These are phyloP conservation scores for Kuraishia piskuri DNA, from an alignment of 805 yeast genomes.

Conservation along the genomic window DNA sequence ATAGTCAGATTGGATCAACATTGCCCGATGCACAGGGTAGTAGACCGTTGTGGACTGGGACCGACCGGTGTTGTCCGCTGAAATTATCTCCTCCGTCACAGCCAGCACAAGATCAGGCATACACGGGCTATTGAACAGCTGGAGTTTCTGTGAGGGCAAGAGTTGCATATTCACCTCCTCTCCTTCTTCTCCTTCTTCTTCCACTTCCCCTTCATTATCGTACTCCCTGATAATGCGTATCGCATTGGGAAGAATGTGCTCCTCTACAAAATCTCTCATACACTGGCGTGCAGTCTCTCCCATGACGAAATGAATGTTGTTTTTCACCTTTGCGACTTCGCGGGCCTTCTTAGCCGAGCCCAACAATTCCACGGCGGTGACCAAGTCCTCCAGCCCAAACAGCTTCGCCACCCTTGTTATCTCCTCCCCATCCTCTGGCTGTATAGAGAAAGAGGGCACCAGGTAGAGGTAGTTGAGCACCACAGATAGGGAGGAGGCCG, in stretches of 20 bases:
- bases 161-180: constrained; percentile 8
- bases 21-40: constrained; percentile 59
- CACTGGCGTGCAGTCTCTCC: constrained; percentile 27
- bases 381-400: constrained; percentile 26
- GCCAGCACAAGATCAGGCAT: constrained; percentile 42
- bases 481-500: constrained; percentile 23
- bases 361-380: constrained; percentile 18
- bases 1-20: constrained; percentile 54
- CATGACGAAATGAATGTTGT: constrained; percentile 22
- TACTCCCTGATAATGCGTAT: neutral
- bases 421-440: constrained; percentile 16
- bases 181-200: neutral
- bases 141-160: constrained; percentile 13
- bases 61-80: neutral
- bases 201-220: neutral
- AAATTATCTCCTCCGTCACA: constrained; percentile 17
- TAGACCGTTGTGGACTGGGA: constrained; percentile 13
- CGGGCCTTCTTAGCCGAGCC: constrained; percentile 12
- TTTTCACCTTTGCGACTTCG: constrained; percentile 20
- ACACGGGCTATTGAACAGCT: constrained; percentile 14
- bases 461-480: constrained; percentile 18
- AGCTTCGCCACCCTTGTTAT: constrained; percentile 27
- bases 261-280: constrained; percentile 20
- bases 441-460: constrained; percentile 17
- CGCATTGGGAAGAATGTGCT: constrained; percentile 16